Conservation (phyloP, 805 yeast genomes). For the Candida broadrunensis region DNA sequence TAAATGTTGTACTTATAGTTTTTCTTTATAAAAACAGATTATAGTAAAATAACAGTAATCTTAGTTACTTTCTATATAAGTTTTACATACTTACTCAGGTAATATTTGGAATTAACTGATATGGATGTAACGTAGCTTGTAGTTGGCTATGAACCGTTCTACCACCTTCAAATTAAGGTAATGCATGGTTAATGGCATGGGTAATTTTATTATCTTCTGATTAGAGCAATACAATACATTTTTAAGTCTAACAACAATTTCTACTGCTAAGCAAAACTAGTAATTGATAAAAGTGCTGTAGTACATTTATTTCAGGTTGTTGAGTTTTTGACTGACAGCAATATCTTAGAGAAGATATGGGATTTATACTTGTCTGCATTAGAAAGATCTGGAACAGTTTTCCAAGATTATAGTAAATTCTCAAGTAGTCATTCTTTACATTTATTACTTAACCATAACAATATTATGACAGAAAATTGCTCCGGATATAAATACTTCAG, state of each 20-base stretch:
- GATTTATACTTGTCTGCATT: neutral
- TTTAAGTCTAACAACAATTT: conserved; percentile 25
- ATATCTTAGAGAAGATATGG: conserved; percentile 12
- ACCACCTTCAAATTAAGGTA: too few relatives aligned
- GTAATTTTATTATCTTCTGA: too few relatives aligned
- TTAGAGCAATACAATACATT: conserved; percentile 14
- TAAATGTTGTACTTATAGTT: too few relatives aligned
- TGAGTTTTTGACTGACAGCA: conserved; percentile 19
- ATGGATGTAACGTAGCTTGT: too few relatives aligned
- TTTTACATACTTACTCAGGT: too few relatives aligned
- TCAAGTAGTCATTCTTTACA: conserved; percentile 38
- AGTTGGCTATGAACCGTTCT: too few relatives aligned
- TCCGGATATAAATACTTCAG: conserved; percentile 12
- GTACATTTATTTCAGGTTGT: conserved; percentile 9
- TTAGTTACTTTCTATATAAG: too few relatives aligned
- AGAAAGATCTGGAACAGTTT: neutral
- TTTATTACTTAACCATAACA: conserved; percentile 46
- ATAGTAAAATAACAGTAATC: too few relatives aligned
- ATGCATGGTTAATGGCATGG: too few relatives aligned
- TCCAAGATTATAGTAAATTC: neutral
- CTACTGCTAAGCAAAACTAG: conserved; percentile 10
- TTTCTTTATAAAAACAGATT: too few relatives aligned
- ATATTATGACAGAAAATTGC: conserved; percentile 18
- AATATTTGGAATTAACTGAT: too few relatives aligned
- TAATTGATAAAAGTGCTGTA: conserved; percentile 16